phyloP scores from a whole-genome alignment of 768 basidiomycete genomes.

The Collybia sordida region DNA sequence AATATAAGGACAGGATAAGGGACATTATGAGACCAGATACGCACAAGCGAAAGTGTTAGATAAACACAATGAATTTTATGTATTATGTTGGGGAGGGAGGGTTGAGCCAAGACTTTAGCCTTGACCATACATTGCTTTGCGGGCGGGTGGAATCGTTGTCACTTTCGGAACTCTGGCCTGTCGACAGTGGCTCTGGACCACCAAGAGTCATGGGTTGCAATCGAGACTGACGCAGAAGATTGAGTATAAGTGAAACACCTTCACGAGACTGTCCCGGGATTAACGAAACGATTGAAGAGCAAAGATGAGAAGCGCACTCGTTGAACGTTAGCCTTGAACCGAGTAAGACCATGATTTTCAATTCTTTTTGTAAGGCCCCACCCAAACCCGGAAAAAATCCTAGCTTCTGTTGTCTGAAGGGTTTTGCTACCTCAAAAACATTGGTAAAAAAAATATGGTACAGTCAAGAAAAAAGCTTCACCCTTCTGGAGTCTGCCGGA shows the following conservation, averaged over 20 bases:
- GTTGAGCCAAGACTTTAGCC: slow-evolving; percentile 42
- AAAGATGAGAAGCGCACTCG: slow-evolving; percentile 46
- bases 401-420: slow-evolving; percentile 81
- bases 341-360: slow-evolving; percentile 80
- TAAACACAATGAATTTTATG: slow-evolving; percentile 4
- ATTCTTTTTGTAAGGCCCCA: slow-evolving; percentile 88
- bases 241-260: slow-evolving; percentile 81
- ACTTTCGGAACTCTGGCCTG: slow-evolving; percentile 10
- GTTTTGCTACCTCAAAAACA: slow-evolving; percentile 55
- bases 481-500: slow-evolving; percentile 72
- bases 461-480: slow-evolving; percentile 28
- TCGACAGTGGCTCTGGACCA: slow-evolving; percentile 20
- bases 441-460: not conserved
- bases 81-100: slow-evolving; percentile 22
- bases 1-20: not conserved
- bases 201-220: slow-evolving; percentile 56
- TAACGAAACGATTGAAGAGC: slow-evolving; percentile 3
- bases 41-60: slow-evolving; percentile 5
- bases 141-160: slow-evolving; percentile 4
- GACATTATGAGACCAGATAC: slow-evolving; percentile 2
- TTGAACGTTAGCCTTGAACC: slow-evolving; percentile 87
- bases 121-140: slow-evolving; percentile 32
- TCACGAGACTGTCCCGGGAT: slow-evolving; percentile 66
- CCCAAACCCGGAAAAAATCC: slow-evolving; percentile 86
- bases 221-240: slow-evolving; percentile 77